Evolutionary conservation across 768 basidiomycete genomes (phyloP), one percentile per base, ranked within the genome.

Genomic region (Tricholoma sp.): DNA sequence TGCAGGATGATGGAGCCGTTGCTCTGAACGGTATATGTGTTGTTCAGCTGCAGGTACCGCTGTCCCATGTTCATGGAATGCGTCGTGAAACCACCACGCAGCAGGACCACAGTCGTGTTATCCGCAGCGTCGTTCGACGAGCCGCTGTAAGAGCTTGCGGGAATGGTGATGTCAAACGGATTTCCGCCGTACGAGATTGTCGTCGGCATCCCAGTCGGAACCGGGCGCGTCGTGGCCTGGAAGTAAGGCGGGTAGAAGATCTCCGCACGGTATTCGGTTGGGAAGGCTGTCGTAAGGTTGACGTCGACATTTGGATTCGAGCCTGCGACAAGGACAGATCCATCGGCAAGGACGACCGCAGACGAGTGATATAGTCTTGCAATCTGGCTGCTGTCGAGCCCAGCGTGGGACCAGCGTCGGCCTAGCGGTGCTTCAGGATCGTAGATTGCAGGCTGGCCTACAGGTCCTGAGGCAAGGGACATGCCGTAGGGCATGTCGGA

Each of bases 241-340:
- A 88, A 98, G 76, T 96, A 99, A n/a, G 85, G 78, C 0, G 96
- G 96, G 74, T 94, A 98, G 76, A 94, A 99, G 34, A 86, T 80
- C 68, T 96, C 94, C 1, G 89, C 86, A 36, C 82, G 74, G 65
- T 94, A 95, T 29, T 85, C 82, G 1, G 92, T 93, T 1, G 88
- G 87, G 76, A 77, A 94, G 42, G 77, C 47, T 12, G 81, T 79
- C 18, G 74, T 70, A 44, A 73, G 57, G 62, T 88, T 86, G 56
- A 89, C 87, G 62, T 98, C 94, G 29, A 89, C 77, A 65, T 94
- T 96, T 3, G 94, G 94, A 73, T 98, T 98, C 34, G 91, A 93
- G 8, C 96, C 96, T 39, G 91, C 92, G 60, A 96, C 80, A 54
- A 97, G 70, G 39, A 98, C 85, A 3, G 89, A 89, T 1, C 82